Base-by-base conservation (phyloP, 257 asterid species). In the Solanum clarkiae region DNA sequence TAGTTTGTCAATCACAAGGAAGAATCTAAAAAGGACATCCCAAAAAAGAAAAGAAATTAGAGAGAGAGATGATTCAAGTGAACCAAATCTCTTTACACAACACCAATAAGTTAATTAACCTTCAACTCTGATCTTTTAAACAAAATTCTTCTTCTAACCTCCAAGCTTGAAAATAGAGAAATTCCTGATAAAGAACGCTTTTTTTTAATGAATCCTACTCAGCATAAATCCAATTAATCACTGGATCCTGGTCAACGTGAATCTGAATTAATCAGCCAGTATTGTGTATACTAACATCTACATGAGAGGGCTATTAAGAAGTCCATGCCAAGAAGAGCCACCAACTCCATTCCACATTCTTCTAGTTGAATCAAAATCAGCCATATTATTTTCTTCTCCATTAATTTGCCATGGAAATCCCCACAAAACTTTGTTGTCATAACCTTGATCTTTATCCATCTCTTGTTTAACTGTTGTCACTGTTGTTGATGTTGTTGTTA, bases 311-410 rank as follows among this genome's bases (percentile, higher is more conserved):
- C 97, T 93, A 70, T 95, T 94, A 51, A 95, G 89, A 75, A 95
- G 98, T 20, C 97, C 99, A 54, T 95, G 98, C 98, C 98, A 95
- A 82, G 97, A 86, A 22, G 94, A 62, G 4, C 93, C 93, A 72
- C 93, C 94, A 82, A 82, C 47, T 4, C 75, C 75, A 84, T 90
- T 92, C 93, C 97, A 86, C 87, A 88, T 90, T 10, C 86, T 86
- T 57, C 92, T 88, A 15, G 88, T 87, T 18, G 95, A 87, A 79
- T 94, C 95, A n/a, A 88, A 81, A 51, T 92, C 85, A 82, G 45
- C 93, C 71, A 86, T 87, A 77, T 57, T 40, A 22, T 51, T 66
- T 80, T 85, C 91, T 54, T 86, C 92, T 53, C 91, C 90, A 32
- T 56, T 45, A 70, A 75, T 84, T 77, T 89, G 92, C 99, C 98